These are phyloP conservation scores for Phytophthora crassamura DNA, from an alignment of 352 stramenopile species.

Conservation along the genomic window DNA sequence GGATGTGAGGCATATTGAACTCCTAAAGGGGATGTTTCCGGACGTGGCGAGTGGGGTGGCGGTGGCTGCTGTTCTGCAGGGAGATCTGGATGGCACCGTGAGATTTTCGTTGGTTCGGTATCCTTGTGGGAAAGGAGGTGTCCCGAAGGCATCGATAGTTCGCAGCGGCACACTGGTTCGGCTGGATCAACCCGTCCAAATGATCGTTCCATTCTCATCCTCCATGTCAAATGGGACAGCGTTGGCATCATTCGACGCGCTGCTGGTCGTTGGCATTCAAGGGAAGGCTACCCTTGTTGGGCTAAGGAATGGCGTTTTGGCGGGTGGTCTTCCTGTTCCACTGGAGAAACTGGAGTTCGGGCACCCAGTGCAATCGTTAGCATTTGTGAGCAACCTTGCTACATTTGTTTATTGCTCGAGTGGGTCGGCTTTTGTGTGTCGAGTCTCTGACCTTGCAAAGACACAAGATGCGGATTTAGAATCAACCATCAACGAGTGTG, in stretches of 20 bases:
- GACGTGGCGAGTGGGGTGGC: constrained; percentile 4
- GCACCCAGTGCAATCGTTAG: constrained; percentile 29
- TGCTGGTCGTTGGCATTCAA: constrained; percentile 32
- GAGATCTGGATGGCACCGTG: constrained; percentile 60
- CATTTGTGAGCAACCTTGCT: constrained; percentile 33
- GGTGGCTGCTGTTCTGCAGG: constrained; percentile 54
- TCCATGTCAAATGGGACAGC: neutral
- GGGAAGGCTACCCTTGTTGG: constrained; percentile 26
- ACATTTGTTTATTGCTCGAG: constrained; percentile 45
- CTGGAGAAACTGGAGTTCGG: constrained; percentile 28
- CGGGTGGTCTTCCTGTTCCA: constrained; percentile 14
- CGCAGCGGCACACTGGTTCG: constrained; percentile 25
- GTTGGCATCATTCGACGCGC: constrained; percentile 12
- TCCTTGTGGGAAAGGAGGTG: constrained; percentile 1
- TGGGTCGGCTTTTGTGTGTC: constrained; percentile 37
- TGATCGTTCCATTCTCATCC: constrained; percentile 38
- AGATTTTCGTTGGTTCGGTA: constrained; percentile 43
- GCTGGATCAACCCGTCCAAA: constrained; percentile 43
- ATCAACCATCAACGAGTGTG: neutral
- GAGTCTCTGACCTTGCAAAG: constrained; percentile 10
- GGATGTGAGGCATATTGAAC: constrained; percentile 4
- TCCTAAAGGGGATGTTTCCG: constrained; percentile 43
- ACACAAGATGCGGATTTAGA: neutral
- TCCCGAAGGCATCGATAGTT: constrained; percentile 21
- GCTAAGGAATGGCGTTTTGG: neutral